Conservation (phyloP, 257 asterid genomes). For the Penstemon newberryi region DNA sequence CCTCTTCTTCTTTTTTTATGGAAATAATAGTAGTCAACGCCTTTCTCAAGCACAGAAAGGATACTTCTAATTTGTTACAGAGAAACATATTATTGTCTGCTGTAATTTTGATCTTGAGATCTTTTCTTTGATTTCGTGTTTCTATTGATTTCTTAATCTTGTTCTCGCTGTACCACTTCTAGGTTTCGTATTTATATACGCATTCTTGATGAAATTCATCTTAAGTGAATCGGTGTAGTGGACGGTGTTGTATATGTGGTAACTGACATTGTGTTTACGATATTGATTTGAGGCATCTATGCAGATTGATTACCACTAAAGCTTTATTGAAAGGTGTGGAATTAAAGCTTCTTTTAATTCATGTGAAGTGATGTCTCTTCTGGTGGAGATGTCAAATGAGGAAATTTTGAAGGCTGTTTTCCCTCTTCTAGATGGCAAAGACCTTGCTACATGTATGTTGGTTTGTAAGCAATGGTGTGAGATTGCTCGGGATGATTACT, state of each 20-base stretch:
- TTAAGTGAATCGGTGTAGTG: background rate
- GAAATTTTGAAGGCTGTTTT: conserved; percentile 87
- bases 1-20: background rate
- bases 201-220: background rate
- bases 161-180: background rate
- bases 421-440: conserved; percentile 79
- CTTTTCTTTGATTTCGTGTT: background rate
- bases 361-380: conserved; percentile 17
- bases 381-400: conserved; percentile 50
- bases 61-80: background rate
- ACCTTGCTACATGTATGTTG: conserved; percentile 72
- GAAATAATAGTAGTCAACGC: background rate
- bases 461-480: conserved; percentile 86
- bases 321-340: conserved; percentile 19
- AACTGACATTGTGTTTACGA: conserved; percentile 16
- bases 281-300: conserved; percentile 30
- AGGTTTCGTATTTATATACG: background rate
- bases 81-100: background rate
- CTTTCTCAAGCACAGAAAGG: background rate
- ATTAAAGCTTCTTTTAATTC: background rate
- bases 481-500: conserved; percentile 74
- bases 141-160: background rate
- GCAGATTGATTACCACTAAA: background rate
- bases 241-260: conserved; percentile 1
- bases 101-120: background rate